Conservation (phyloP, 164 flowering plant genomes). For the Berberis thunbergii region DNA sequence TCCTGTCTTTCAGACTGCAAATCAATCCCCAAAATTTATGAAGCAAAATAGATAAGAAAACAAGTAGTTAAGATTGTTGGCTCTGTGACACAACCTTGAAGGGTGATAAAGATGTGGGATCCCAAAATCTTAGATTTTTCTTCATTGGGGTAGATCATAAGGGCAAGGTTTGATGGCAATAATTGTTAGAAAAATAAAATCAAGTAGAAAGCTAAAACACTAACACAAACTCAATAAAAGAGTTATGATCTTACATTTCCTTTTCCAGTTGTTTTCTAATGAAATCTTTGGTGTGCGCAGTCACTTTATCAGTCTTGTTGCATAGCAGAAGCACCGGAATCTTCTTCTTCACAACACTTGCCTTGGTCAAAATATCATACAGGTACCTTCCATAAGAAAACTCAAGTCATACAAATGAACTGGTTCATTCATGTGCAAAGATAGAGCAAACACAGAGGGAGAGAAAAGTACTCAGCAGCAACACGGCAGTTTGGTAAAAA, state of each 20-base stretch:
- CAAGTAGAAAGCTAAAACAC: too few relatives aligned
- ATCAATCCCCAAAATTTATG: too few relatives aligned
- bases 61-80: too few relatives aligned
- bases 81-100: too few relatives aligned
- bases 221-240: neutral
- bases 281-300: constrained; percentile 91
- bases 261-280: constrained; percentile 88
- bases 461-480: constrained; percentile 62
- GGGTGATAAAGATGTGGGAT: too few relatives aligned
- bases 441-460: neutral
- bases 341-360: constrained; percentile 63
- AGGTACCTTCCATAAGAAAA: constrained; percentile 47
- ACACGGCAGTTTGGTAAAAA: constrained; percentile 79
- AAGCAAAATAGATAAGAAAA: too few relatives aligned
- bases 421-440: neutral
- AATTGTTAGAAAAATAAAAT: too few relatives aligned
- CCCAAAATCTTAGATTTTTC: too few relatives aligned
- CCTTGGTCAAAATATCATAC: constrained; percentile 85
- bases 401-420: too few relatives aligned
- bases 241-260: constrained; percentile 57
- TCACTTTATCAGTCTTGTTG: constrained; percentile 92
- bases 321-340: constrained; percentile 74
- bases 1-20: too few relatives aligned
- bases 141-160: too few relatives aligned
- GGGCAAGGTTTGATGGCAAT: too few relatives aligned